phyloP scores from a whole-genome alignment of 73 alveolate genomes.

The Symbiodinium natans region DNA sequence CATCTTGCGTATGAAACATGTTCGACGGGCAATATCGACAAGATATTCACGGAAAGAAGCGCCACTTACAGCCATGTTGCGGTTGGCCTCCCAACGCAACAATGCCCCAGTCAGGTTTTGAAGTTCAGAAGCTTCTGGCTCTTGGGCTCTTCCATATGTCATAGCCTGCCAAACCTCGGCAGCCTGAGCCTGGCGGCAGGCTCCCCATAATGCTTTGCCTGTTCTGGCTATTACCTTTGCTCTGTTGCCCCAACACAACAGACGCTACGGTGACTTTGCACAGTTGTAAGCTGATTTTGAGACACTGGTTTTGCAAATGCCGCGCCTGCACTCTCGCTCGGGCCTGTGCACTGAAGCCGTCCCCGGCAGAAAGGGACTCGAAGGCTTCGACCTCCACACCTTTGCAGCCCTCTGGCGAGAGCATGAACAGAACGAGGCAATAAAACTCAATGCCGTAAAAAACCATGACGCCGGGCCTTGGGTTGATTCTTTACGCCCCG shows the following conservation, averaged over 20 bases:
- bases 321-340: slow-evolving; percentile 19
- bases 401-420: neutral
- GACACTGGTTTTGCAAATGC: neutral
- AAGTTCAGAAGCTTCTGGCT: neutral
- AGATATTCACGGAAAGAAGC: neutral
- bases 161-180: neutral
- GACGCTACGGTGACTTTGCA: no score
- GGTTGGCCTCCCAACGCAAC: slow-evolving; percentile 87
- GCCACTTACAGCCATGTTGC: neutral
- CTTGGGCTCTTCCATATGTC: neutral
- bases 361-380: slow-evolving; percentile 57
- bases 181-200: slow-evolving; percentile 39
- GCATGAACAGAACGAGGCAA: neutral
- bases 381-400: slow-evolving; percentile 49
- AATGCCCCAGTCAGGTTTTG: slow-evolving; percentile 11
- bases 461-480: neutral
- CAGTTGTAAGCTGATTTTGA: neutral
- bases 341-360: neutral
- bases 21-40: neutral
- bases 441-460: neutral
- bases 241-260: no score
- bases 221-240: no score
- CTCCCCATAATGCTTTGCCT: neutral
- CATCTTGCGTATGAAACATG: neutral
- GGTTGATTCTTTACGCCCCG: neutral